Evolutionary conservation across 2,329 filamentous ascomycete species (phyloP), one percentile per base, ranked within the genome.

Genomic region (Fusarium aywerte): DNA sequence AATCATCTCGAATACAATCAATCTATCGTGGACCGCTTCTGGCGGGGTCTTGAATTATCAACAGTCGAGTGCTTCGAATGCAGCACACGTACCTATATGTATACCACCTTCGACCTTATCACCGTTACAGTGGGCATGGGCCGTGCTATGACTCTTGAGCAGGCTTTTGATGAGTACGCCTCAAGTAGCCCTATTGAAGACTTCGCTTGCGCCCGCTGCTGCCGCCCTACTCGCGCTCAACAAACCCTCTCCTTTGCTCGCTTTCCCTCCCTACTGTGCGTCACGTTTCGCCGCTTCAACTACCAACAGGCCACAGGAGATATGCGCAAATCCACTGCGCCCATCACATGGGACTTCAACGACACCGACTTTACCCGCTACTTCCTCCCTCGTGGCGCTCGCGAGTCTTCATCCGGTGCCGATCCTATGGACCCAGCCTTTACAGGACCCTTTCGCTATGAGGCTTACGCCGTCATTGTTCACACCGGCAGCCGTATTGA

Each of bases 401-500:
- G 62, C 20, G 71, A 70, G 57, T 58, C 63, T 69, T 53, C 58
- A 62, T 62, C 69, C 29, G 75, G 70, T 16, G 77, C 70, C 8
- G 80, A 59, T 35, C 55, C 75, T 7, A 70, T 77, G 36, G 80
- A 82, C 58, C 77, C 72, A 11, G 79, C 80, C 15, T 83, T 85
- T 58, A 70, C 73, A 4, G 79, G 78, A 1, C 90, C 91, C 0
- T 93, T 91, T 74, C 80, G 83, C 7, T 99, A 97, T 77, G 90
- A 97, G 74, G 90, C 92, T 51, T 97, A 97, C 75, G 95, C 90
- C 3, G 90, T 97, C 8, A 87, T 96, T 53, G 84, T 91, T 64
- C 94, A 97, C 76, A 79, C 87, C 5, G 94, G 94, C 21, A 80
- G 80, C 2, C 88, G 84, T 2, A 82, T 91, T 51, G 86, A 87